A percentile compares a stretch with the other conserved stretches of the same genome.
Evolutionary conservation across 2,329 filamentous ascomycete species (phyloP).

Genomic region (Aspergillus eucalypticola): DNA sequence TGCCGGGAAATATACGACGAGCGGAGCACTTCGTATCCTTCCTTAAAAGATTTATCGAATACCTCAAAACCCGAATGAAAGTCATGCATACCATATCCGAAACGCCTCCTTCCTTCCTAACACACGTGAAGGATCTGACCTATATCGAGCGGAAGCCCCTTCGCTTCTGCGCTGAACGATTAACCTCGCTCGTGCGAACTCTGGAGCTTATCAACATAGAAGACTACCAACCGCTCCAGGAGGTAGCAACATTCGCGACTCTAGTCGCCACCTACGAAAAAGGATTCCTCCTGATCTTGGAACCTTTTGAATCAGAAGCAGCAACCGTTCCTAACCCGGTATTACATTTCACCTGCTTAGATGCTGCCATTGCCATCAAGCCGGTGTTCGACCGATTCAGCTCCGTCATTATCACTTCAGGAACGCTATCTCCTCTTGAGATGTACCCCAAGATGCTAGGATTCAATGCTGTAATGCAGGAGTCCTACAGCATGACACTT

Average conservation of each 20-base stretch:
- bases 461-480: constrained; percentile 88
- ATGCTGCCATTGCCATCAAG: constrained; percentile 96
- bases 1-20: constrained; percentile 92
- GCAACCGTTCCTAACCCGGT: constrained; percentile 95
- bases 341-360: constrained; percentile 94
- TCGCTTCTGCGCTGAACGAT: constrained; percentile 85
- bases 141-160: constrained; percentile 97
- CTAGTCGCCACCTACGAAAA: constrained; percentile 96
- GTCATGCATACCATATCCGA: constrained; percentile 96
- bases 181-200: constrained; percentile 91
- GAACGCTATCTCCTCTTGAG: constrained; percentile 92
- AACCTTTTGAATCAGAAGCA: constrained; percentile 93
- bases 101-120: constrained; percentile 88
- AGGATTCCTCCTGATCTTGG: constrained; percentile 92
- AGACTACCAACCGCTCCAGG: constrained; percentile 94
- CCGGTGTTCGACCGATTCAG: constrained; percentile 97
- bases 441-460: constrained; percentile 99
- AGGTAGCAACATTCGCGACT: constrained; percentile 96
- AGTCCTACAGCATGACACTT: constrained; percentile 96
- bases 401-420: constrained; percentile 97
- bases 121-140: constrained; percentile 90
- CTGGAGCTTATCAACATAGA: constrained; percentile 96
- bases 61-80: constrained; percentile 97
- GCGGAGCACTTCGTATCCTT: constrained; percentile 97
- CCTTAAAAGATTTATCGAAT: constrained; percentile 94